Conservation (phyloP, 148 eudicot species). For the Rhododendron ovatum region DNA sequence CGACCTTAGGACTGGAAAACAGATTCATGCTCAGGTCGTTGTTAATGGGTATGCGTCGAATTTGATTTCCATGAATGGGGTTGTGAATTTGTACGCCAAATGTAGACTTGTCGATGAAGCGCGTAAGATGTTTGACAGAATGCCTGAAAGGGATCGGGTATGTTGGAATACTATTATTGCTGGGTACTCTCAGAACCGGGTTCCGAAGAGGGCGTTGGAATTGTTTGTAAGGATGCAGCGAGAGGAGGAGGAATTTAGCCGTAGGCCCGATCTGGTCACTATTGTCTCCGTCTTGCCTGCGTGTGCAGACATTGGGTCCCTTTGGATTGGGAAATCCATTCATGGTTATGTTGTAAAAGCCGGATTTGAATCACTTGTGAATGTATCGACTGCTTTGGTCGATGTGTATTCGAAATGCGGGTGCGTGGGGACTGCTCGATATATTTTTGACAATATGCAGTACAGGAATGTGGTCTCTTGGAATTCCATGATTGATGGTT, state of each 20-base stretch:
- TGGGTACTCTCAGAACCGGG: constrained; percentile 73
- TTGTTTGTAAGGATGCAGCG: constrained; percentile 54
- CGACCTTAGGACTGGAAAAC: constrained; percentile 48
- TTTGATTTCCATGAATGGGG: constrained; percentile 61
- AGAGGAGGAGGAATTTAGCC: constrained; percentile 25
- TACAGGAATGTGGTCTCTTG: constrained; percentile 66
- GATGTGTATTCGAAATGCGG: constrained; percentile 82
- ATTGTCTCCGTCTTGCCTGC: constrained; percentile 61
- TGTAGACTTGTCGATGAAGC: constrained; percentile 60
- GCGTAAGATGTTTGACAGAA: constrained; percentile 70
- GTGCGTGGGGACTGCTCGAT: constrained; percentile 41
- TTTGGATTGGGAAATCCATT: constrained; percentile 42
- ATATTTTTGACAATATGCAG: constrained; percentile 54
- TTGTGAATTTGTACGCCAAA: constrained; percentile 73
- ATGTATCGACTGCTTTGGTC: constrained; percentile 67
- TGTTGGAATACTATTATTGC: constrained; percentile 78
- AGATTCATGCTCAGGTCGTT: constrained; percentile 56
- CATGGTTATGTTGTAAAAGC: constrained; percentile 61
- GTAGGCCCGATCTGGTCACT: constrained; percentile 54
- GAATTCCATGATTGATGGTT: constrained; percentile 86
- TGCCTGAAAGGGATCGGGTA: constrained; percentile 69
- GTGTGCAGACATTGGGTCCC: constrained; percentile 40
- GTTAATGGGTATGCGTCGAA: constrained; percentile 48
- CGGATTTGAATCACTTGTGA: constrained; percentile 48
- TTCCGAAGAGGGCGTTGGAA: constrained; percentile 50